Conservation (phyloP, 768 basidiomycete species). For the Suillus plorans region DNA sequence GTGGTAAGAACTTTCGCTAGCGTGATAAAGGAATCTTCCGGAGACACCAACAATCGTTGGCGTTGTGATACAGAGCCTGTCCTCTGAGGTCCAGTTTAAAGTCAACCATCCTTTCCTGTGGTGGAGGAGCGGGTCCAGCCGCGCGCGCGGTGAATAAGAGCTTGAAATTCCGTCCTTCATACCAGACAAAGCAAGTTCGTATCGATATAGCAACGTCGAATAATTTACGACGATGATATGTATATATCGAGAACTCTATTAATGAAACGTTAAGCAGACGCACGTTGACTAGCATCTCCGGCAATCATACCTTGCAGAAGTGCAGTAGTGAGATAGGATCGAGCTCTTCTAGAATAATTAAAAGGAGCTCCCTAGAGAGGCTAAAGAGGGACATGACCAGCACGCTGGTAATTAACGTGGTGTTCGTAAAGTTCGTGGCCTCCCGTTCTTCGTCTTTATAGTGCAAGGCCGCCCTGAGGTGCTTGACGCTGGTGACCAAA, state of each 20-base stretch:
- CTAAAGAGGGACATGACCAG: constrained; percentile 35
- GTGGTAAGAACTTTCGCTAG: constrained; percentile 31
- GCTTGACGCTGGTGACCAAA: constrained; percentile 23
- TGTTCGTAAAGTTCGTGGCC: constrained; percentile 13
- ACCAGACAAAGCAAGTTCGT: constrained; percentile 32
- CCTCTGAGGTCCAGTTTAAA: constrained; percentile 29
- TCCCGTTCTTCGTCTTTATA: constrained; percentile 25
- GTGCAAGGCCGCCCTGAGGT: constrained; percentile 21
- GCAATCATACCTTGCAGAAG: constrained; percentile 28
- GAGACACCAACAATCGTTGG: constrained; percentile 34
- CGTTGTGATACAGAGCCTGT: constrained; percentile 29
- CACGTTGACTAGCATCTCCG: neutral
- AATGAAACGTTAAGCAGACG: neutral
- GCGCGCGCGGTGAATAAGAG: constrained; percentile 14
- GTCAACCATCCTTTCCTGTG: constrained; percentile 35
- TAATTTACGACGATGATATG: constrained; percentile 20
- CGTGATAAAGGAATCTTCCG: constrained; percentile 33
- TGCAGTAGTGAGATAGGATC: constrained; percentile 32
- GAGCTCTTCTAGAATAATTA: constrained; percentile 33
- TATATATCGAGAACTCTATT: constrained; percentile 27
- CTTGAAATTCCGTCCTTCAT: constrained; percentile 27
- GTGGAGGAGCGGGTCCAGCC: constrained; percentile 29
- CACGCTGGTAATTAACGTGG: constrained; percentile 28
- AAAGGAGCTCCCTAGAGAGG: constrained; percentile 29
- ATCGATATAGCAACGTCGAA: constrained; percentile 30